Evolutionary conservation across 257 asterid species (phyloP).

Genomic region (Vinca minor): DNA sequence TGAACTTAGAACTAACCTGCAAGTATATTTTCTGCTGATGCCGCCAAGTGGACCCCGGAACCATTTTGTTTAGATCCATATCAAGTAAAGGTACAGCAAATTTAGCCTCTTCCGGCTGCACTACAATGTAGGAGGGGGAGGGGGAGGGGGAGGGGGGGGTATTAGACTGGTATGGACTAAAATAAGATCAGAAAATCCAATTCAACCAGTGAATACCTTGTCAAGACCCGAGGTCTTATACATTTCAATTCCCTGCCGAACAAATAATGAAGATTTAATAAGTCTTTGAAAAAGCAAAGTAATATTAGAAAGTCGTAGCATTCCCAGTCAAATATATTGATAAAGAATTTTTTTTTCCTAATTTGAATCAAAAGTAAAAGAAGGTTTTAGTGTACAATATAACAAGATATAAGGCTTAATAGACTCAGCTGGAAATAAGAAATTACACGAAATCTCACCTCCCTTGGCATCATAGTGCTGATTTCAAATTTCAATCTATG

Average conservation of each 20-base stretch:
- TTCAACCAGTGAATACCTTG: conserved; percentile 42
- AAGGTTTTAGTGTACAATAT: neutral
- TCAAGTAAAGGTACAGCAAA: conserved; percentile 82
- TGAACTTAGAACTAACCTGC: conserved; percentile 51
- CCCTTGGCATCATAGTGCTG: conserved; percentile 78
- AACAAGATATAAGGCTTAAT: neutral
- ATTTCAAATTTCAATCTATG: conserved; percentile 80
- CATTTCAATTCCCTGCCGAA: conserved; percentile 80
- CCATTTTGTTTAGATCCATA: conserved; percentile 72
- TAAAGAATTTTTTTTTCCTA: too few relatives aligned
- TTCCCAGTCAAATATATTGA: neutral
- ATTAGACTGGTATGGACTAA: neutral
- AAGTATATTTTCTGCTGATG: conserved; percentile 73
- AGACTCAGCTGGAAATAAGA: neutral
- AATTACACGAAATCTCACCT: conserved; percentile 44
- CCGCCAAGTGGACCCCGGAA: conserved; percentile 69
- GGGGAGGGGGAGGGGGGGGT: neutral
- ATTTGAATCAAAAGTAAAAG: neutral
- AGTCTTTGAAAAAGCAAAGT: neutral
- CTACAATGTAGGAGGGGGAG: conserved; percentile 30
- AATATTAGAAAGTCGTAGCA: neutral
- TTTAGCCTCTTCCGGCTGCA: conserved; percentile 86
- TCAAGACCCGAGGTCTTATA: conserved; percentile 50
- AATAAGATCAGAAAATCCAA: neutral
- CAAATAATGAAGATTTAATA: conserved; percentile 16